phyloP scores from a whole-genome alignment of 495 filamentous ascomycete species.

The Penicillium soppii region DNA sequence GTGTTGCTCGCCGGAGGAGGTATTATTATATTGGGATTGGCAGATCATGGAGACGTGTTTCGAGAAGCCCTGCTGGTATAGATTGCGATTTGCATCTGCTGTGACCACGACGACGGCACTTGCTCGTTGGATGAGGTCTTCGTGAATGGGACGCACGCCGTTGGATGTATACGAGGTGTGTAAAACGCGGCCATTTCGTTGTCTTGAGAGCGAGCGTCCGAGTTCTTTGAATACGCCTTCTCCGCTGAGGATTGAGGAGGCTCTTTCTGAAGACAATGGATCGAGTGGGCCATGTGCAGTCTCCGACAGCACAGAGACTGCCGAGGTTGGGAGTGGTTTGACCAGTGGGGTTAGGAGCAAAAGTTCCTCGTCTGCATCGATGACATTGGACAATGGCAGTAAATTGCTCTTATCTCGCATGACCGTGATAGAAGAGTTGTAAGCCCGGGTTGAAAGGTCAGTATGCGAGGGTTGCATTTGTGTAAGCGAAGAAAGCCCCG shows the following conservation, averaged over 20 bases:
- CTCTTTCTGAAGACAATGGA: conserved; percentile 56
- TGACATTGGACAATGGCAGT: conserved; percentile 71
- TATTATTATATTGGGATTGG: conserved; percentile 65
- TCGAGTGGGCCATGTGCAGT: conserved; percentile 51
- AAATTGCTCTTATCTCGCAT: conserved; percentile 78
- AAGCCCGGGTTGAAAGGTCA: conserved; percentile 74
- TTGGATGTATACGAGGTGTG: conserved; percentile 92
- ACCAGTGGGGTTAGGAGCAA: conserved; percentile 80
- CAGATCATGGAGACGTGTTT: conserved; percentile 96
- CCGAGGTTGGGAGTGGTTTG: conserved; percentile 81
- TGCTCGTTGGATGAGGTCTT: conserved; percentile 83
- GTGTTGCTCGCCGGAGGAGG: conserved; percentile 51
- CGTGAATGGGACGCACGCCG: conserved; percentile 83
- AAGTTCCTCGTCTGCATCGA: conserved; percentile 80
- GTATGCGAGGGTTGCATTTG: conserved; percentile 77
- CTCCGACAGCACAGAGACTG: conserved; percentile 58
- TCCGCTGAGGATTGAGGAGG: conserved; percentile 74
- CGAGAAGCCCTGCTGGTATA: conserved; percentile 87
- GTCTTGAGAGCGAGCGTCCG: conserved; percentile 75
- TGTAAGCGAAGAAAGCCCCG: conserved; percentile 68
- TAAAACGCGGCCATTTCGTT: conserved; percentile 75
- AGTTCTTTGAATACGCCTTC: conserved; percentile 86
- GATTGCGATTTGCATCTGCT: conserved; percentile 84
- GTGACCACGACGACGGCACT: conserved; percentile 84
- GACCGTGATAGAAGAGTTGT: conserved; percentile 82